Percentiles rank a stretch among this genome's conserved stretches.
Evolutionary conservation across 1,284 basidiomycete genomes (phyloP).

Genomic region (Psilocybe mexicana): DNA sequence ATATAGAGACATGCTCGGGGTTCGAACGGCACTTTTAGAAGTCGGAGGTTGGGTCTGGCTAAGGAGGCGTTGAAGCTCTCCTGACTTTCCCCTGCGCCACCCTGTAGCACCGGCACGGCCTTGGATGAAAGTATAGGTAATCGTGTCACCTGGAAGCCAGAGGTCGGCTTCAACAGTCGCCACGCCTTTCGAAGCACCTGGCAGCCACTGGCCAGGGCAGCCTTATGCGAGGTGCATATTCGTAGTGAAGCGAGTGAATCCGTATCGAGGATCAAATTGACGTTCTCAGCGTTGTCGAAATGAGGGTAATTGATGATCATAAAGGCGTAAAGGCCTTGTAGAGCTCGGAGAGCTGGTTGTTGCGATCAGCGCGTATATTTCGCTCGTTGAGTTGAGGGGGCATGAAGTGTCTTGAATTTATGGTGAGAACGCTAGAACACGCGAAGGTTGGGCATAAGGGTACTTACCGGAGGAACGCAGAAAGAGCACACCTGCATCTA

Average conservation of each 20-base stretch:
- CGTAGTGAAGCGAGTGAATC: constrained; percentile 11
- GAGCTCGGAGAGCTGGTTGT: constrained; percentile 18
- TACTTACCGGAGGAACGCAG: constrained; percentile 14
- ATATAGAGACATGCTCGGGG: constrained; percentile 4
- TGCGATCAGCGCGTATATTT: constrained; percentile 12
- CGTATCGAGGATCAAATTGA: constrained; percentile 1
- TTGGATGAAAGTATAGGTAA: constrained; percentile 10
- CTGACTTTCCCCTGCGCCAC: constrained; percentile 3
- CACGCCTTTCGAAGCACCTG: neutral
- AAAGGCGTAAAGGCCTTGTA: neutral
- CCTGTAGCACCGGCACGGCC: constrained; percentile 1
- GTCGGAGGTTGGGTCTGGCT: neutral
- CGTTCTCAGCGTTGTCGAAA: neutral
- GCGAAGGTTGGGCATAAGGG: neutral
- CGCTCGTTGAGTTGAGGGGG: constrained; percentile 19
- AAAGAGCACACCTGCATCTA: no score
- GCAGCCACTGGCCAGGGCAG: neutral
- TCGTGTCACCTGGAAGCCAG: constrained; percentile 10
- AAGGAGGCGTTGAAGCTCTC: constrained; percentile 5
- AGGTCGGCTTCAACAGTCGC: neutral
- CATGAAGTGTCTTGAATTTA: constrained; percentile 26
- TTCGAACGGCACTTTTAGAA: neutral
- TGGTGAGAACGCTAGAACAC: neutral
- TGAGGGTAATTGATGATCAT: constrained; percentile 24
- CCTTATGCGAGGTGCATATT: constrained; percentile 6